These are phyloP conservation scores for Cruciata laevipes DNA, from an alignment of 257 asterid species.

Conservation along the genomic window DNA sequence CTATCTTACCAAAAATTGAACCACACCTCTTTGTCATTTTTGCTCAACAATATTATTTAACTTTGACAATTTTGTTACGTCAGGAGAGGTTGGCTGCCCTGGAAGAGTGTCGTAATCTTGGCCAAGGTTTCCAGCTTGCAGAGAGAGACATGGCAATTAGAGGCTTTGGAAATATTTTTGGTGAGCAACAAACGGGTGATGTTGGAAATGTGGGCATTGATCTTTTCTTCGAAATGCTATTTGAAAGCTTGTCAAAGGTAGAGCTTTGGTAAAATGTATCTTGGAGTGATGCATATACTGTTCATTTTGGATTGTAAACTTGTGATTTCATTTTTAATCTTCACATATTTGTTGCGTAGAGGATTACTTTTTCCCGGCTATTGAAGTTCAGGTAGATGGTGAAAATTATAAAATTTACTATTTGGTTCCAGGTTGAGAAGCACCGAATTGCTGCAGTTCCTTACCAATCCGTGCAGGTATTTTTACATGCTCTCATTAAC, in stretches of 20 bases:
- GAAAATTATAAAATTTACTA: conserved; percentile 18
- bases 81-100: conserved; percentile 95
- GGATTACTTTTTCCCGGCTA: not conserved
- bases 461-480: conserved; percentile 85
- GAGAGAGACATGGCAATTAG: conserved; percentile 98
- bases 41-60: not conserved
- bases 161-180: conserved; percentile 97
- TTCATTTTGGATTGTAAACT: conserved; percentile 8
- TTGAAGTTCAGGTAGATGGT: conserved; percentile 2
- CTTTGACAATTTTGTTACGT: conserved; percentile 24
- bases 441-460: conserved; percentile 79
- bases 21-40: not conserved
- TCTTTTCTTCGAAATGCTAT: conserved; percentile 98
- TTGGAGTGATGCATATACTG: conserved; percentile 2
- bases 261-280: not conserved
- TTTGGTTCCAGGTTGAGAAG: conserved; percentile 71
- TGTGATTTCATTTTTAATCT: conserved; percentile 8
- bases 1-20: not conserved
- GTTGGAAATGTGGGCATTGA: conserved; percentile 98
- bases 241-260: conserved; percentile 96
- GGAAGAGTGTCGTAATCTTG: conserved; percentile 91
- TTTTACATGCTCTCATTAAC: conserved; percentile 16
- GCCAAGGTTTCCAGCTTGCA: conserved; percentile 97
- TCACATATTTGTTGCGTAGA: not conserved
- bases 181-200: conserved; percentile 99